A percentile compares a stretch with the other conserved stretches of the same genome.
Evolutionary conservation across 768 basidiomycete species (phyloP).

Genomic region (Lactifluus pinguis): DNA sequence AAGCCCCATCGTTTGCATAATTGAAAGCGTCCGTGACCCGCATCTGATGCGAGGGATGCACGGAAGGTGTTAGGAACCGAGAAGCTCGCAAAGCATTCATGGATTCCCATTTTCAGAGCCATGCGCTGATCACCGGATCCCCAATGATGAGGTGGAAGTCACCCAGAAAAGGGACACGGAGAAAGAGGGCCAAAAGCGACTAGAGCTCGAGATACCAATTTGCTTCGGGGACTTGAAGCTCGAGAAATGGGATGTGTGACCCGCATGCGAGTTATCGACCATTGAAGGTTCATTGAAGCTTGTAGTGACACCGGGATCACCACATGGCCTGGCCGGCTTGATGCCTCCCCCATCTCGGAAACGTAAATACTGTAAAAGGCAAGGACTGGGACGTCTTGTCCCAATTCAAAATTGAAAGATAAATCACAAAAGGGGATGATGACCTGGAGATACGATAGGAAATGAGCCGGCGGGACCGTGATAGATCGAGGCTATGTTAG

Average conservation of each 20-base stretch:
- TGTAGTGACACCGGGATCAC: not conserved
- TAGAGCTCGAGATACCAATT: too few species aligned
- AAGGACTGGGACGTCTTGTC: not conserved
- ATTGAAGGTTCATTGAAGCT: not conserved
- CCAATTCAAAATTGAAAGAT: too few species aligned
- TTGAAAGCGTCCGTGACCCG: not conserved
- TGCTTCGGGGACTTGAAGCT: not conserved
- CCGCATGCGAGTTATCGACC: not conserved
- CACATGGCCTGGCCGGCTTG: not conserved
- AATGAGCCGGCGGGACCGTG: not conserved
- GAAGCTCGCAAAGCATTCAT: not conserved
- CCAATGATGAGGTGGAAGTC: not conserved
- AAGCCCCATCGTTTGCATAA: not conserved
- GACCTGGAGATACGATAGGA: not conserved
- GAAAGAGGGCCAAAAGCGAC: not conserved
- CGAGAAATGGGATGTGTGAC: not conserved
- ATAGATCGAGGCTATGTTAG: not conserved
- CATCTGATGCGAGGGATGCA: constrained; percentile 5
- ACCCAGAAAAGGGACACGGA: not conserved
- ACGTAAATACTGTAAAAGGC: not conserved
- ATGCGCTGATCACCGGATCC: not conserved
- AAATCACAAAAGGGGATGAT: too few species aligned
- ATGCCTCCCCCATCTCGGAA: not conserved
- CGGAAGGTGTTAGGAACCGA: not conserved
- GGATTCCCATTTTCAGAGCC: too few species aligned